A percentile compares a stretch with the other conserved stretches of the same genome.
phyloP scores from a whole-genome alignment of 495 filamentous ascomycete species.

The Neurospora pannonica region DNA sequence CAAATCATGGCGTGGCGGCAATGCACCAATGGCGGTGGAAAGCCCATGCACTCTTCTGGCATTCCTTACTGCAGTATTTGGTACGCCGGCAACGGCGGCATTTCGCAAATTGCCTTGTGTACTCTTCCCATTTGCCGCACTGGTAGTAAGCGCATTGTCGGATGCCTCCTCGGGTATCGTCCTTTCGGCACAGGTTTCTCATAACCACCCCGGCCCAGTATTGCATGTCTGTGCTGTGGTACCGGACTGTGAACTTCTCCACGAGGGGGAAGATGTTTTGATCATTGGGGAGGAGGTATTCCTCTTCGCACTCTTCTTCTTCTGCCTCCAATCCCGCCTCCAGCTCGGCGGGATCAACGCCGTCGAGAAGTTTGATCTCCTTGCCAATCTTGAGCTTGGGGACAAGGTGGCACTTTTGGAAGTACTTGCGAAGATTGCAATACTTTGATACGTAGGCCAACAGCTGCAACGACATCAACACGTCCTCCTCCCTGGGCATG shows the following conservation, averaged over 20 bases:
- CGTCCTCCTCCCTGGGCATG: constrained; percentile 94
- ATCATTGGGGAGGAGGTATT: constrained; percentile 86
- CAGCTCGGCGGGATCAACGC: constrained; percentile 41
- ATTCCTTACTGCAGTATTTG: constrained; percentile 99
- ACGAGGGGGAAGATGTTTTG: constrained; percentile 97
- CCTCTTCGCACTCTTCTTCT: constrained; percentile 61
- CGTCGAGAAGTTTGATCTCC: constrained; percentile 70
- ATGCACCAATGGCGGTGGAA: constrained; percentile 97
- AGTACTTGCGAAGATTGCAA: constrained; percentile 89
- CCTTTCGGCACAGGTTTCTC: constrained; percentile 96
- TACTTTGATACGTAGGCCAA: constrained; percentile 98
- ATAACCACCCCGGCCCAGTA: constrained; percentile 99
- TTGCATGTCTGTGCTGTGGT: constrained; percentile 93
- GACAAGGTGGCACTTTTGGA: constrained; percentile 89
- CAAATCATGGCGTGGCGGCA: constrained; percentile 48
- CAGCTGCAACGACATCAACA: constrained; percentile 95
- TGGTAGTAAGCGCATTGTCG: constrained; percentile 95
- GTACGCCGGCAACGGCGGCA: constrained; percentile 92
- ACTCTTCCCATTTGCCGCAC: constrained; percentile 97
- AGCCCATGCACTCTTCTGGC: constrained; percentile 97
- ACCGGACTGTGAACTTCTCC: constrained; percentile 93
- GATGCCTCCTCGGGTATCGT: constrained; percentile 87
- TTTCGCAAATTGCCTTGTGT: constrained; percentile 91
- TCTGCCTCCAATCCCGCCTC: constrained; percentile 35
- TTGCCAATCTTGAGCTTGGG: constrained; percentile 83